Percentiles rank a stretch among this genome's conserved stretches.
Conservation (phyloP, 495 filamentous ascomycete species). For the Saxispiralis lemnorum region DNA sequence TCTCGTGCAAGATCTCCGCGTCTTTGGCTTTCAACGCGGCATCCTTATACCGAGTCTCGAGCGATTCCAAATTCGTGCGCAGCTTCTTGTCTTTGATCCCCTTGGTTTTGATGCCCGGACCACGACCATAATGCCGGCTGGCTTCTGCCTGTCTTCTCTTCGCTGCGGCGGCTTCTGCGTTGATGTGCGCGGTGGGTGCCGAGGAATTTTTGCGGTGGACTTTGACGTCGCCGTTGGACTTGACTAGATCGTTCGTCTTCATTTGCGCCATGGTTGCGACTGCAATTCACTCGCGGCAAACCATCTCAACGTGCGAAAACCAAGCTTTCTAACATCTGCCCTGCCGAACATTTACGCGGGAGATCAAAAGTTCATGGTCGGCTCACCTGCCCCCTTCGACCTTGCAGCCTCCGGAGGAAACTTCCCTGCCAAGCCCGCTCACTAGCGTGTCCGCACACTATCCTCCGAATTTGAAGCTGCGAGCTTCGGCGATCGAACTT, state of each 20-base stretch:
- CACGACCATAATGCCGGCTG: constrained; percentile 66
- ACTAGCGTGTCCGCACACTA: too few relatives aligned
- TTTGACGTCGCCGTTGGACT: constrained; percentile 9
- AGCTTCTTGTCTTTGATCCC: constrained; percentile 71
- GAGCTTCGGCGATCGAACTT: not conserved
- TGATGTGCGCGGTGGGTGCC: constrained; percentile 11
- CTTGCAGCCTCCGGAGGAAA: too few relatives aligned
- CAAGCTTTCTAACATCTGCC: too few relatives aligned
- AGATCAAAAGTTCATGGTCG: too few relatives aligned
- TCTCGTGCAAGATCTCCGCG: constrained; percentile 85
- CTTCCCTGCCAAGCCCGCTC: too few relatives aligned
- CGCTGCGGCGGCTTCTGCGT: constrained; percentile 15
- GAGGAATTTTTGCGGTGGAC: constrained; percentile 15
- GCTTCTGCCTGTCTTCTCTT: constrained; percentile 35
- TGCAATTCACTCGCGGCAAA: too few relatives aligned
- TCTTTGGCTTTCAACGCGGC: constrained; percentile 71
- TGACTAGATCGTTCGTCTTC: constrained; percentile 11
- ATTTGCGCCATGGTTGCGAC: constrained; percentile 4
- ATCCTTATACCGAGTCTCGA: constrained; percentile 68
- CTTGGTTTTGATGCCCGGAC: constrained; percentile 42
- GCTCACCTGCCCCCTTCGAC: not conserved
- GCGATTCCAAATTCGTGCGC: constrained; percentile 52
- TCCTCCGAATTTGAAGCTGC: not conserved
- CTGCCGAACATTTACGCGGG: too few relatives aligned
- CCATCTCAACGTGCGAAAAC: too few relatives aligned